Base-by-base conservation (phyloP, 768 basidiomycete genomes). In the Punctularia strigosozonata region DNA sequence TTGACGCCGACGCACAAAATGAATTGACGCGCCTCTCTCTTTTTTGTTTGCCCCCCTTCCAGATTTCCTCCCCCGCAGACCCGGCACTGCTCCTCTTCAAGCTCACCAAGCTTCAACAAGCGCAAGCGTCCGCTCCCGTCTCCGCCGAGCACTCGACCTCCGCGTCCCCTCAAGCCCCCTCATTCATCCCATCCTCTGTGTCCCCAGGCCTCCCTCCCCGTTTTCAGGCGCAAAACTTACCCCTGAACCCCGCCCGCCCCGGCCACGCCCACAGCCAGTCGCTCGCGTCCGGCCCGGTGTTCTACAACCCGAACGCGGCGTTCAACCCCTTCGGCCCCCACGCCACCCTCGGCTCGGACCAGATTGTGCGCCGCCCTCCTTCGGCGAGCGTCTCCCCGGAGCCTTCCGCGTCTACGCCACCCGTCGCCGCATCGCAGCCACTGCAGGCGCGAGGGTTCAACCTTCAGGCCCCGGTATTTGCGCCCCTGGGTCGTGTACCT, bases 1-100 rank as follows among this genome's bases (percentile, higher is more conserved):
- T n/a, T n/a, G n/a, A n/a, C n/a, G n/a, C n/a, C n/a, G n/a, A n/a
- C n/a, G n/a, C n/a, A n/a, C n/a, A n/a, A n/a, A n/a, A n/a, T n/a
- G n/a, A n/a, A n/a, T n/a, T n/a, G n/a, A n/a, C n/a, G n/a, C n/a
- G n/a, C n/a, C n/a, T n/a, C n/a, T n/a, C n/a, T n/a, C n/a, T n/a
- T n/a, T n/a, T n/a, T n/a, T n/a, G n/a, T n/a, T n/a, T n/a, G n/a
- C n/a, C n/a, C 15, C 22, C 18, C 31, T 33, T 42, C 18, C 50
- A 90, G 87, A 84, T 89, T 59, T 89, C 87, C 2, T 88, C 85
- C n/a, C 85, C 87, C 21, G 86, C 86, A 4, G 87, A 89, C 53
- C 86, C 87, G 21, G 80, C 82, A 15, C 58, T 90, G 18, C 64
- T 90, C 15, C 69, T 76, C 46, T 87, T 81, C 61, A 88, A 86